These are phyloP conservation scores for Pezicula rhizophila DNA, from an alignment of 2,329 filamentous ascomycete species.

Conservation along the genomic window DNA sequence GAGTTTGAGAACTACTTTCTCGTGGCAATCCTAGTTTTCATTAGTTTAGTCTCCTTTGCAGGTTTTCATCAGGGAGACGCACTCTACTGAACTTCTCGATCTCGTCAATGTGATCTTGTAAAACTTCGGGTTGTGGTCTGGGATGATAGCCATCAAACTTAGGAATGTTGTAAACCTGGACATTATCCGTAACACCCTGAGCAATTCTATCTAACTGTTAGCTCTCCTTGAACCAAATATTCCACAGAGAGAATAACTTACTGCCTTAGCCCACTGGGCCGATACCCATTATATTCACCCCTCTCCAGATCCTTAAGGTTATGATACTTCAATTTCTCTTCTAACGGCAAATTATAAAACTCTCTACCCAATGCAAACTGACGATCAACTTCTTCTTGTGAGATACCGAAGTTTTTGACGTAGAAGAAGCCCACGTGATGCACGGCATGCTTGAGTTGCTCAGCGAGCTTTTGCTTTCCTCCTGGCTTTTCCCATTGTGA, in stretches of 20 bases:
- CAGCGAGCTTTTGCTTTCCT: slow-evolving; percentile 42
- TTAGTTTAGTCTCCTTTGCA: no score
- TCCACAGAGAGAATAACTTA: no score
- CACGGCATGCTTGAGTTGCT: slow-evolving; percentile 44
- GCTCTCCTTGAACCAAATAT: no score
- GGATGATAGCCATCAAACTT: slow-evolving; percentile 42
- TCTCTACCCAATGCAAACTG: slow-evolving; percentile 54
- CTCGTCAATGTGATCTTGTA: slow-evolving; percentile 42
- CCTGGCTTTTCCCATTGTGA: slow-evolving; percentile 39
- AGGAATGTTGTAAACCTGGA: slow-evolving; percentile 52
- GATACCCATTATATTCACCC: slow-evolving; percentile 50
- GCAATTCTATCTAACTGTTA: no score
- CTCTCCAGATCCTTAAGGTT: slow-evolving; percentile 39
- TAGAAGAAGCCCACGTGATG: slow-evolving; percentile 49
- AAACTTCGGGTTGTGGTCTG: slow-evolving; percentile 37
- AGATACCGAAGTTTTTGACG: slow-evolving; percentile 52
- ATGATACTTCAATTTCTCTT: slow-evolving; percentile 52
- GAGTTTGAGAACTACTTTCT: slow-evolving; percentile 41
- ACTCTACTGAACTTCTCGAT: slow-evolving; percentile 42
- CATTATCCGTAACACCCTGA: slow-evolving; percentile 28
- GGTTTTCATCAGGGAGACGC: slow-evolving; percentile 37
- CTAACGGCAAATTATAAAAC: slow-evolving; percentile 47
- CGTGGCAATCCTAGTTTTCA: no score
- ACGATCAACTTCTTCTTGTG: slow-evolving; percentile 49
- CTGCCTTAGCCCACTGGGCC: slow-evolving; percentile 7